Evolutionary conservation across 2,329 filamentous ascomycete genomes (phyloP).

Genomic region (Hypoxylon rubiginosum): DNA sequence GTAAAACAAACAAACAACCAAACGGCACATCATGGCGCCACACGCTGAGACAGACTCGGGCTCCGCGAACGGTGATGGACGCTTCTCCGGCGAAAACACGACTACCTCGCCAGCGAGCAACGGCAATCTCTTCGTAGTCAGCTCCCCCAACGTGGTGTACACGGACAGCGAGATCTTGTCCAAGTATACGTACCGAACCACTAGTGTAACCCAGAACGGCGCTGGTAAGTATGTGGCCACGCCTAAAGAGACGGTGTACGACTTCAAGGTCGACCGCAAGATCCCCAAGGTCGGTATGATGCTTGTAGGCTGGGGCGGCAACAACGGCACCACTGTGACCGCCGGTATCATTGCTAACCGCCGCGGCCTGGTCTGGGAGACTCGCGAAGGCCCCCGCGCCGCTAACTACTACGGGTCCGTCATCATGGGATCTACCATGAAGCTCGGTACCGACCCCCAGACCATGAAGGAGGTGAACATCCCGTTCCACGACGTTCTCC

Average conservation of each 20-base stretch:
- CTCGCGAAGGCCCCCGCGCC: slow-evolving; percentile 84
- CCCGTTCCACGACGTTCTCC: slow-evolving; percentile 92
- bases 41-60: slow-evolving; percentile 77
- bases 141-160: slow-evolving; percentile 93
- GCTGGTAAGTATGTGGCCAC: slow-evolving; percentile 85
- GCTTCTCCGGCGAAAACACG: slow-evolving; percentile 54
- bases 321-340: slow-evolving; percentile 97
- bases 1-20: slow-evolving; percentile 27
- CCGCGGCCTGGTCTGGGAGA: slow-evolving; percentile 88
- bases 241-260: slow-evolving; percentile 90
- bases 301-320: slow-evolving; percentile 97
- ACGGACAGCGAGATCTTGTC: slow-evolving; percentile 89
- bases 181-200: slow-evolving; percentile 97
- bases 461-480: slow-evolving; percentile 94
- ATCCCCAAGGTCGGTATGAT: slow-evolving; percentile 95
- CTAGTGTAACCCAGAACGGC: slow-evolving; percentile 76
- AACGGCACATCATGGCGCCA: slow-evolving; percentile 81
- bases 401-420: slow-evolving; percentile 99
- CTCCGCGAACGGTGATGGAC: slow-evolving; percentile 73
- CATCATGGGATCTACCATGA: slow-evolving; percentile 97
- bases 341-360: slow-evolving; percentile 98
- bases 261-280: slow-evolving; percentile 97
- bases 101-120: slow-evolving; percentile 59
- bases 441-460: slow-evolving; percentile 88
- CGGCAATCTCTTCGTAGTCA: slow-evolving; percentile 83